These are phyloP conservation scores for Backusella tarrabulga DNA, from an alignment of 192 early-diverging fungal genomes.

Conservation along the genomic window DNA sequence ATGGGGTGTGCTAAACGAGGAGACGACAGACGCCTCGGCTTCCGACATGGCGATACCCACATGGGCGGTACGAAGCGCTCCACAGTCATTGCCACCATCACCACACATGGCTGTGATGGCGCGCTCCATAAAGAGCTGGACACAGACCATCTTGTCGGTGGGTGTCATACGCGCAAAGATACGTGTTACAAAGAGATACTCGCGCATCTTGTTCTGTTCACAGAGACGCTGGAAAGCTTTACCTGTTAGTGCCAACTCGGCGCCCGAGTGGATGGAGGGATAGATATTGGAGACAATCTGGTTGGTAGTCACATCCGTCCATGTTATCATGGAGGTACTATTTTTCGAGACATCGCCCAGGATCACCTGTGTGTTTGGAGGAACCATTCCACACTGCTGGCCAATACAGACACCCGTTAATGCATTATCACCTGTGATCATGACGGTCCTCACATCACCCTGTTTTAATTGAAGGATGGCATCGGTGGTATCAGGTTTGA, in stretches of 20 bases:
- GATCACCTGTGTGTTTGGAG: slow-evolving; percentile 30
- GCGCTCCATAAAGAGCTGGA: slow-evolving; percentile 55
- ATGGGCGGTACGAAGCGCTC: slow-evolving; percentile 62
- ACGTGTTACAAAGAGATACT: slow-evolving; percentile 45
- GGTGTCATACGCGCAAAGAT: slow-evolving; percentile 63
- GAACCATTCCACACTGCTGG: slow-evolving; percentile 46
- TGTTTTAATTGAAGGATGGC: slow-evolving; percentile 49
- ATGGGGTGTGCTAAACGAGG: slow-evolving; percentile 54
- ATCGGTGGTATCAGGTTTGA: slow-evolving; percentile 55
- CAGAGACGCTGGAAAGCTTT: slow-evolving; percentile 46
- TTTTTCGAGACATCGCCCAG: slow-evolving; percentile 27
- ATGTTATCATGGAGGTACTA: slow-evolving; percentile 16
- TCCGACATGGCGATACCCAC: slow-evolving; percentile 63
- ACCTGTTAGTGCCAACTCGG: slow-evolving; percentile 56
- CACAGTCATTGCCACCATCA: slow-evolving; percentile 69
- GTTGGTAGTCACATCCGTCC: slow-evolving; percentile 43
- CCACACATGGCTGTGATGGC: slow-evolving; percentile 67
- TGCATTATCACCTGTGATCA: slow-evolving; percentile 68
- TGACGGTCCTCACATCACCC: slow-evolving; percentile 55
- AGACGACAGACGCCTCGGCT: slow-evolving; percentile 60
- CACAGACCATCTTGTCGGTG: slow-evolving; percentile 54
- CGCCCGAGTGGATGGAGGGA: not conserved
- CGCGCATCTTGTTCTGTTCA: slow-evolving; percentile 27
- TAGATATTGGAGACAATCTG: not conserved
- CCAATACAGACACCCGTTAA: slow-evolving; percentile 57